Base-by-base conservation (phyloP, 2,329 filamentous ascomycete genomes). In the Xylariaceae sp. region DNA sequence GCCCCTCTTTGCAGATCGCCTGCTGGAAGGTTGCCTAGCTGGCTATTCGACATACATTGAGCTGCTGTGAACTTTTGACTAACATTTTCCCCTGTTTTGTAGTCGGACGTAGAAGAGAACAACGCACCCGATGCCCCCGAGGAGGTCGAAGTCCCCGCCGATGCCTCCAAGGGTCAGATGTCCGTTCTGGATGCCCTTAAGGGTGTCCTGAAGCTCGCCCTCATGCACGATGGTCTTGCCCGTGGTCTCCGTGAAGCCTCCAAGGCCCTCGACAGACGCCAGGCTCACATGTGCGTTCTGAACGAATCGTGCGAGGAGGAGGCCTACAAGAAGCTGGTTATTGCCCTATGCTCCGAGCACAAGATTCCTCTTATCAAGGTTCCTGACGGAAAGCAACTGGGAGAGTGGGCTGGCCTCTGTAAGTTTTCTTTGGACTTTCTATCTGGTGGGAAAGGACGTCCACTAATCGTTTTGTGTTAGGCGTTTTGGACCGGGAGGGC, bases 71-170 rank as follows among this genome's bases (percentile, higher is more conserved):
- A 64, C 65, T 53, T 19, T 21, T 58, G 53, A 46, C 65, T 67
- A 62, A 67, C 62, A 33, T 19, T 39, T 23, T 4, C 19, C 4
- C 41, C 16, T 31, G n/a, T 2, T 61, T 50, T 69, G 64, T 70
- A 97, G 95, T 98, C 94, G 92, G 94, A 98, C 92, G 94, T 94
- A 98, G 95, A 98, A 97, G 94, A 98, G 90, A 92, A 88, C 82
- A 89, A 87, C 81, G 87, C 88, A 80, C 89, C 91, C 81, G 90
- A 91, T 77, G 92, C 86, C 76, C 78, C 80, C 75, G 87, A 90
- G 77, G 95, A 97, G 86, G 93, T 98, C 81, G 94, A 98, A 83
- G 92, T 97, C 78, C 89, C 89, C 77, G 92, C 90, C 80, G 93
- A 96, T 83, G 89, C 87, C 78, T 83, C 84, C 76, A 91, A 92